Percentiles rank a stretch among this genome's conserved stretches.
These are phyloP conservation scores for Lodderomyces margitis DNA, from an alignment of 1,139 yeast genomes.

Conservation along the genomic window DNA sequence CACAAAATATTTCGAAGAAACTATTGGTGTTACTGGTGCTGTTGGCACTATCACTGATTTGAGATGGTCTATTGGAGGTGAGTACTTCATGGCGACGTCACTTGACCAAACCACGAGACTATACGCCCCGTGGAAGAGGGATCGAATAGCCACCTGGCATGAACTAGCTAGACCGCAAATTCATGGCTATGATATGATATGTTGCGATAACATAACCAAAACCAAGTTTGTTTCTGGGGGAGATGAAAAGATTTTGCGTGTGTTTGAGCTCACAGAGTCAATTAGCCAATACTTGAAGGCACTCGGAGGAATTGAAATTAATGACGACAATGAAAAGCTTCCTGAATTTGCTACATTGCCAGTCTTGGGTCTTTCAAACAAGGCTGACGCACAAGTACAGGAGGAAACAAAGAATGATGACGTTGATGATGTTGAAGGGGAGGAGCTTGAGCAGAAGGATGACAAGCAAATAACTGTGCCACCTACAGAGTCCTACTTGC, in stretches of 20 bases:
- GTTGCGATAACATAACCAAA: constrained; percentile 61
- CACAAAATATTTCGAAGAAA: constrained; percentile 49
- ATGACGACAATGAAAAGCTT: constrained; percentile 25
- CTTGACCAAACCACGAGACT: constrained; percentile 92
- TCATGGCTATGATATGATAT: constrained; percentile 96
- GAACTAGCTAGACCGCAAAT: constrained; percentile 97
- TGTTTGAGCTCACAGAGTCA: constrained; percentile 85
- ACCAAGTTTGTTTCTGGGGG: constrained; percentile 87
- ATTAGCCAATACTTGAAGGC: constrained; percentile 61
- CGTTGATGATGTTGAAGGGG: constrained; percentile 34
- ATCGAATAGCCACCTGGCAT: constrained; percentile 57
- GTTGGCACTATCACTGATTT: constrained; percentile 72
- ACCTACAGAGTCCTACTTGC: constrained; percentile 86
- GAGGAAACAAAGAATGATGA: constrained; percentile 38
- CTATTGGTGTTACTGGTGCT: constrained; percentile 74
- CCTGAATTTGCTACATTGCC: constrained; percentile 90
- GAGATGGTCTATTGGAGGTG: constrained; percentile 71
- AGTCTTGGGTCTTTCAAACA: constrained; percentile 90
- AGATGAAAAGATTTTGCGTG: constrained; percentile 89
- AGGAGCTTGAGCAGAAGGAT: constrained; percentile 36
- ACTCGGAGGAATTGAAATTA: constrained; percentile 47
- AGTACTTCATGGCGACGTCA: constrained; percentile 70
- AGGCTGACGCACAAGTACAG: constrained; percentile 59
- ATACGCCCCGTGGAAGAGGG: constrained; percentile 58
- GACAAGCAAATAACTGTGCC: constrained; percentile 52